phyloP scores from a whole-genome alignment of 2,329 filamentous ascomycete species.

The Polytolypa hystricis region DNA sequence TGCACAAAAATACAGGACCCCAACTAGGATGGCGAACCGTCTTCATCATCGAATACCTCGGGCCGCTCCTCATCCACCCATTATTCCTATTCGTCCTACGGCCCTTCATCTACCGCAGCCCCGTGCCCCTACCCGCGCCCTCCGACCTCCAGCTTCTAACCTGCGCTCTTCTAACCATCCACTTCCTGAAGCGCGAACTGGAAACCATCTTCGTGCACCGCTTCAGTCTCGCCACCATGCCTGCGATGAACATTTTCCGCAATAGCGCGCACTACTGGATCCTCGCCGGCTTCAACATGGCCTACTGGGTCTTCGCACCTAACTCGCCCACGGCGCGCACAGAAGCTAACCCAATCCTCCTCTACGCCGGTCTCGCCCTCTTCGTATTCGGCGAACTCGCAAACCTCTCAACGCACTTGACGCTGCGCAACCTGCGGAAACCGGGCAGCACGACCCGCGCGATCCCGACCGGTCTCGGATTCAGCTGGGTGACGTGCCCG shows the following conservation, averaged over 20 bases:
- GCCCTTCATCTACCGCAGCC: constrained; percentile 56
- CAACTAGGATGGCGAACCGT: constrained; percentile 91
- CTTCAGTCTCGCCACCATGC: constrained; percentile 94
- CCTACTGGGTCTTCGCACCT: constrained; percentile 75
- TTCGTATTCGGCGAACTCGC: constrained; percentile 67
- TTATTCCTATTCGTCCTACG: constrained; percentile 57
- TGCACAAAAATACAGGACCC: constrained; percentile 47
- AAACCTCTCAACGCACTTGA: constrained; percentile 71
- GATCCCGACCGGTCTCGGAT: constrained; percentile 77
- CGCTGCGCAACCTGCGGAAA: constrained; percentile 65
- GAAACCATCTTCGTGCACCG: constrained; percentile 93
- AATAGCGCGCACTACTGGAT: constrained; percentile 95
- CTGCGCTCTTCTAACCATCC: constrained; percentile 61
- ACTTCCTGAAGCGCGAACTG: constrained; percentile 91
- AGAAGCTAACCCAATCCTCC: constrained; percentile 40
- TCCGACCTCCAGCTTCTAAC: constrained; percentile 62
- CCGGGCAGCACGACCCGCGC: constrained; percentile 74
- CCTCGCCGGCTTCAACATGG: constrained; percentile 66
- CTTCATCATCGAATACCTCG: constrained; percentile 89
- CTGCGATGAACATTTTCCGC: constrained; percentile 78
- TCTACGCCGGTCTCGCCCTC: constrained; percentile 58
- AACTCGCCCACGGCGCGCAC: constrained; percentile 52
- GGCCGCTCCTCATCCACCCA: constrained; percentile 78
- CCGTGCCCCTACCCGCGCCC: constrained; percentile 37
- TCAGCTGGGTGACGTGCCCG: constrained; percentile 79